A percentile compares a stretch with the other conserved stretches of the same genome.
phyloP scores from a whole-genome alignment of 169 alveolate species.

The Neospora caninum region DNA sequence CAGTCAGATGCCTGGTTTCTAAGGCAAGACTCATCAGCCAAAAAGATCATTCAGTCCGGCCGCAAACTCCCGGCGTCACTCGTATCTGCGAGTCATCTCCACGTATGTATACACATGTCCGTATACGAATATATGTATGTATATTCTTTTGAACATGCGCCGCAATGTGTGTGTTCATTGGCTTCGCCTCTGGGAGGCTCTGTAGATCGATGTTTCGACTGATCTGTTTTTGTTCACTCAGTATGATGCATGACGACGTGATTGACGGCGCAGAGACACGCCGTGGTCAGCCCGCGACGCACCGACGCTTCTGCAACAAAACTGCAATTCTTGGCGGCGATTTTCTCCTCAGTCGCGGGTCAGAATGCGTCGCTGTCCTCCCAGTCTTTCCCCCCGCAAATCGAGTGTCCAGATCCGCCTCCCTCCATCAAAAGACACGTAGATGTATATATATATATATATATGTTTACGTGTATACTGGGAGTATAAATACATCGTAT shows the following conservation, averaged over 20 bases:
- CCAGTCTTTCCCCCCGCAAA: background rate
- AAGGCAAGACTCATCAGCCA: too few species aligned
- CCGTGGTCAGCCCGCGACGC: constrained; percentile 71
- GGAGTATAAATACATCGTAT: too few species aligned
- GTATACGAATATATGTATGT: background rate
- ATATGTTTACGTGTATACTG: background rate
- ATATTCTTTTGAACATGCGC: too few species aligned
- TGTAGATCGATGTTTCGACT: too few species aligned
- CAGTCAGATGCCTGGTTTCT: too few species aligned
- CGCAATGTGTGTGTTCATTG: too few species aligned
- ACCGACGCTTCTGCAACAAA: constrained; percentile 70
- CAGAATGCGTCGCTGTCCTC: background rate
- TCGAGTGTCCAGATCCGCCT: background rate
- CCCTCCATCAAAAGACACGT: background rate
- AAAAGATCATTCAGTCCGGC: too few species aligned
- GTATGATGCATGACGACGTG: constrained; percentile 77
- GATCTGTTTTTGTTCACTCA: constrained; percentile 27
- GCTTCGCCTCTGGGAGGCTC: too few species aligned
- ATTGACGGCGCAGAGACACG: constrained; percentile 73
- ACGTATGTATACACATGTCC: too few species aligned
- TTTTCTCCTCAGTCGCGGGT: constrained; percentile 74
- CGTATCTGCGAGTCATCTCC: too few species aligned
- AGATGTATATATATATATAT: background rate
- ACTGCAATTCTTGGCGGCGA: constrained; percentile 76
- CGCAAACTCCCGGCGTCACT: too few species aligned